Evolutionary conservation across 345 rosid species (phyloP), one percentile per base, ranked within the genome.

Genomic region (Cardamine chenopodiifolia): DNA sequence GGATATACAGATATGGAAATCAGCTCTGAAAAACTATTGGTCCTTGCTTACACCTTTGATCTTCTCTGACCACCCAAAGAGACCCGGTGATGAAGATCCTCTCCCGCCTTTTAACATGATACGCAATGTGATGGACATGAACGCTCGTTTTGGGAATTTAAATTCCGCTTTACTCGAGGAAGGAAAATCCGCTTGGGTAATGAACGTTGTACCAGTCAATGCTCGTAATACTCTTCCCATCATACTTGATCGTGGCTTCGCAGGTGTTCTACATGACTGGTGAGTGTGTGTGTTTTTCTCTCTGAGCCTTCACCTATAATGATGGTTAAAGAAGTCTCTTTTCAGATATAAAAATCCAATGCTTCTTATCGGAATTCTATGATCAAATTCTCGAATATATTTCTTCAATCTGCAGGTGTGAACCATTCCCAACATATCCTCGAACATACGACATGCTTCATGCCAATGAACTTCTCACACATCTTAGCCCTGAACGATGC

Each of bases 1-100:
- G 49, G 94, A 95, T 53, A 63, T 81, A 40, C 91, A 88, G 70
- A 20, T 82, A 56, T 89, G 92, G 89, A 83, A 81, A 82, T 86
- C 85, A 63, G 86, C 99, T 57, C 81, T 92, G 35, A 88, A 81
- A 84, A 90, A 89, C 76, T 88, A 86, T 78, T 95, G 99, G 98
- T 95, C 99, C 48, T 86, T 92, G 81, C 89, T 95, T 56, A 89
- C 98, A 23, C 99, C 99, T 6, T 74, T 95, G 80, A 95, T 95
- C 70, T 95, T 95, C 83, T 95, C 99, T 23, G 99, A 95, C 84
- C 99, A 95, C 81, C 99, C 99, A 23, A 95, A 95, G 81, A 89
- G 99, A 81, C 99, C 97, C 2, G 99, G 98, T 0, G 99, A 95
- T 85, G 98, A 95, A 82, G 99, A 90, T 77, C 99, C 98, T 22